Base-by-base conservation (phyloP, 1,284 basidiomycete species). In the Stereum hirsutum region DNA sequence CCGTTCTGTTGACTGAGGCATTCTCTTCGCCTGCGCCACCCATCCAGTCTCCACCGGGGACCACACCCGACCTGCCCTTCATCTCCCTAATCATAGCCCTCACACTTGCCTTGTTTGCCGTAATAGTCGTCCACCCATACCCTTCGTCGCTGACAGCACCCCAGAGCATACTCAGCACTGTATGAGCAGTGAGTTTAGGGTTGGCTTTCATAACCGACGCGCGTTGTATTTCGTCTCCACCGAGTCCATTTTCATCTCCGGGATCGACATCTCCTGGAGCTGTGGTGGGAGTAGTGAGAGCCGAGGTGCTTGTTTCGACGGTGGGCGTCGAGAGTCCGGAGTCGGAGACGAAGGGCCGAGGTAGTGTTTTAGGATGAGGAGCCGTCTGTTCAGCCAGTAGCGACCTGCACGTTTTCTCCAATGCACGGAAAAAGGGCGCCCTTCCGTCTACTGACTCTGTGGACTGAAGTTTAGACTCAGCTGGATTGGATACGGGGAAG, bases 41-140 rank as follows among this genome's bases (percentile, higher is more conserved):
- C 28, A 10, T n/a, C 28, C 28, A 8, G 28, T 8, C 8, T n/a
- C 8, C 28, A 30, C 28, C 28, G 28, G 8, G 10, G 10, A 12
- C 19, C 36, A 3, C 21, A 17, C 33, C 15, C 8, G 37, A 43
- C 37, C 42, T 42, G 32, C 28, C 42, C 41, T 21, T 45, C 53
- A 79, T 69, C 54, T 80, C 80, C 47, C 72, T 68, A 49, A 88
- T 55, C 28, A 90, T 68, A n/a, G 81, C 78, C 55, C 75, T 79
- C 24, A 89, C 76, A 49, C 87, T 87, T 26, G 81, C 73, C 52
- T 76, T 74, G 50, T 90, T 90, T 15, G 86, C 85, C 5, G 84
- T 88, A 38, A 91, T 64, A 17, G 85, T 90, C 44, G 89, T 90
- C 81, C 86, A 83, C 1, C 82, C 79, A 25, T 75, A 65, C 31